These are phyloP conservation scores for Rhizopogon salebrosus DNA, from an alignment of 768 basidiomycete genomes.

Conservation along the genomic window DNA sequence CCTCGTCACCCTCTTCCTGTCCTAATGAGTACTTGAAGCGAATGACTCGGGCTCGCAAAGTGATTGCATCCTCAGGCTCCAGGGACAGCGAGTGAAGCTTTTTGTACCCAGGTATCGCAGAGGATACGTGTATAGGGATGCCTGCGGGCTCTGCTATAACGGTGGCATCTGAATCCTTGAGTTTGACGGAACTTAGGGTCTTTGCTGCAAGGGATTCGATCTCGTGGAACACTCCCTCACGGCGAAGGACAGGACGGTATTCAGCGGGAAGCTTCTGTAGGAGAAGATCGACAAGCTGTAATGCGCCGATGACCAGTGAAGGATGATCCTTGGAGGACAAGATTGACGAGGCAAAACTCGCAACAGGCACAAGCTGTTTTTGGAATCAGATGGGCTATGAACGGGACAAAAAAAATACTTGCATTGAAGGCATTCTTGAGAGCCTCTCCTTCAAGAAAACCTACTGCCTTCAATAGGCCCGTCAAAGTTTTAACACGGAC, in stretches of 20 bases:
- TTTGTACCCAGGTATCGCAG: conserved; percentile 59
- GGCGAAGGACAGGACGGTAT: conserved; percentile 84
- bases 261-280: conserved; percentile 77
- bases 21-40: conserved; percentile 72
- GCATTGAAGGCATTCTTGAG: conserved; percentile 77
- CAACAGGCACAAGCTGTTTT: conserved; percentile 82
- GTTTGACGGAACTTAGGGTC: conserved; percentile 47
- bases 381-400: conserved; percentile 5
- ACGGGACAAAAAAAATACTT: conserved; percentile 22
- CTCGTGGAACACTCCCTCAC: conserved; percentile 96
- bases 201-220: conserved; percentile 73
- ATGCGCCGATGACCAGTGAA: conserved; percentile 76
- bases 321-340: conserved; percentile 90
- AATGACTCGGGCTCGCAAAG: conserved; percentile 85
- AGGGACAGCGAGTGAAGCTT: conserved; percentile 63
- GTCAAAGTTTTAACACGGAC: conserved; percentile 87
- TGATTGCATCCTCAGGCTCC: conserved; percentile 88
- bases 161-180: conserved; percentile 39
- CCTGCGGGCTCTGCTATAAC: conserved; percentile 29
- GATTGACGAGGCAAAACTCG: conserved; percentile 92
- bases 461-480: conserved; percentile 85
- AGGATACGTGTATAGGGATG: conserved; percentile 31
- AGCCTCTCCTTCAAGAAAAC: conserved; percentile 76
- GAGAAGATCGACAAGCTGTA: conserved; percentile 92
- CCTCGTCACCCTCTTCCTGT: conserved; percentile 50